Conservation (phyloP, 2,329 filamentous ascomycete species). For the Aspergillus fructus region DNA sequence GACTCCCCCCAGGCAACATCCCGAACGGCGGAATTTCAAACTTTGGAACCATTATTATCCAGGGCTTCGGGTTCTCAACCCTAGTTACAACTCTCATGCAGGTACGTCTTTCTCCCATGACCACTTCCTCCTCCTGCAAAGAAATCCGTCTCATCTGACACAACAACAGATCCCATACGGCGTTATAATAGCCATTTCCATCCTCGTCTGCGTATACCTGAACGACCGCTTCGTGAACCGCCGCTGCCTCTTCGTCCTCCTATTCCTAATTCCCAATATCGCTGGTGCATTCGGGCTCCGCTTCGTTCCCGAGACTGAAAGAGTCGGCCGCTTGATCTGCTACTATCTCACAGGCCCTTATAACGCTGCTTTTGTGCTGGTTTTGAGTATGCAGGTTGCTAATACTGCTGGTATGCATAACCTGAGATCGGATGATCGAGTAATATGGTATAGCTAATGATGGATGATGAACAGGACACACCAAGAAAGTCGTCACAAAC, state of each 20-base stretch:
- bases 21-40: conserved; percentile 60
- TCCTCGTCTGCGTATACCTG: conserved; percentile 49
- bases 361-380: conserved; percentile 54
- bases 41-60: conserved; percentile 60
- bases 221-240: conserved; percentile 50
- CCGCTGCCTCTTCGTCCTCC: conserved; percentile 54
- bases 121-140: too few species aligned
- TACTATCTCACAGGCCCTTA: conserved; percentile 58
- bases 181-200: conserved; percentile 51
- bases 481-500: conserved; percentile 65
- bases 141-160: background rate
- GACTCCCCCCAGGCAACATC: conserved; percentile 39
- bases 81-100: conserved; percentile 56
- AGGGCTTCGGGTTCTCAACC: conserved; percentile 57
- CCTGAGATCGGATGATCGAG: background rate
- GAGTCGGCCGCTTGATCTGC: conserved; percentile 57
- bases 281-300: conserved; percentile 59
- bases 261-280: conserved; percentile 61
- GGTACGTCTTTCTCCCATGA: conserved; percentile 19
- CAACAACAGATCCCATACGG: conserved; percentile 49
- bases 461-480: conserved; percentile 49
- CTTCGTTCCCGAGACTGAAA: conserved; percentile 51
- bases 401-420: conserved; percentile 43
- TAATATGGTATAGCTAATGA: background rate
- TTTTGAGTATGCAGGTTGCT: conserved; percentile 47